Conservation (phyloP, 805 yeast genomes). For the Nematodospora valgi region DNA sequence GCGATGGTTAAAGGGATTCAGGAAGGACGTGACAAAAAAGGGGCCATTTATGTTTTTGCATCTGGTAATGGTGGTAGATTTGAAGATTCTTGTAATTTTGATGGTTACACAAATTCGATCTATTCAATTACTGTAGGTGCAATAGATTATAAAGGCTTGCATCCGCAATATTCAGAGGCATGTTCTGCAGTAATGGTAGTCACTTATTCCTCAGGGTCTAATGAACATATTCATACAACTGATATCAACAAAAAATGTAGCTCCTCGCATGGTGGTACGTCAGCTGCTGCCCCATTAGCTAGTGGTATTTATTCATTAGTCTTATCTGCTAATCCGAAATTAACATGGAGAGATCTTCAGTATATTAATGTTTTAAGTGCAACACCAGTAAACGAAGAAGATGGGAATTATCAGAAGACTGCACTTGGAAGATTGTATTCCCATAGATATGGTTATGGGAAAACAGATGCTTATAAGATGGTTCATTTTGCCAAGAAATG, state of each 20-base stretch:
- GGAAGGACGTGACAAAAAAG: conserved; percentile 77
- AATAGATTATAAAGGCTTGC: conserved; percentile 79
- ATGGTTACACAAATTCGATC: conserved; percentile 94
- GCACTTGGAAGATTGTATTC: conserved; percentile 69
- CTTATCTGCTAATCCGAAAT: conserved; percentile 75
- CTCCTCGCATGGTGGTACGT: conserved; percentile 86
- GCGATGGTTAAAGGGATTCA: conserved; percentile 83
- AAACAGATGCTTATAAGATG: conserved; percentile 74
- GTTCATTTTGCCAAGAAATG: conserved; percentile 72
- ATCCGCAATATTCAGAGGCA: conserved; percentile 87
- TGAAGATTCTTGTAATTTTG: conserved; percentile 92
- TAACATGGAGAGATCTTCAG: conserved; percentile 96
- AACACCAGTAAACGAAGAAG: conserved; percentile 61
- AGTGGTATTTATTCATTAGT: conserved; percentile 92
- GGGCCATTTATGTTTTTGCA: conserved; percentile 91
- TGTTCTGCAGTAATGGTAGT: conserved; percentile 95
- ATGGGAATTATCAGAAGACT: conserved; percentile 72
- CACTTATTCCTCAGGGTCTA: conserved; percentile 88
- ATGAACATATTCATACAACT: conserved; percentile 86
- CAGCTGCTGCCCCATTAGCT: conserved; percentile 98
- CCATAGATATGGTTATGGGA: conserved; percentile 89
- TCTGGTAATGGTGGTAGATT: conserved; percentile 86
- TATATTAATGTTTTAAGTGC: conserved; percentile 74
- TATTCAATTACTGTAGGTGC: conserved; percentile 95
- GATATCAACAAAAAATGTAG: conserved; percentile 72